Percentiles rank a stretch among this genome's conserved stretches.
These are phyloP conservation scores for Termitomyces titanicus DNA, from an alignment of 768 basidiomycete species.

Conservation along the genomic window DNA sequence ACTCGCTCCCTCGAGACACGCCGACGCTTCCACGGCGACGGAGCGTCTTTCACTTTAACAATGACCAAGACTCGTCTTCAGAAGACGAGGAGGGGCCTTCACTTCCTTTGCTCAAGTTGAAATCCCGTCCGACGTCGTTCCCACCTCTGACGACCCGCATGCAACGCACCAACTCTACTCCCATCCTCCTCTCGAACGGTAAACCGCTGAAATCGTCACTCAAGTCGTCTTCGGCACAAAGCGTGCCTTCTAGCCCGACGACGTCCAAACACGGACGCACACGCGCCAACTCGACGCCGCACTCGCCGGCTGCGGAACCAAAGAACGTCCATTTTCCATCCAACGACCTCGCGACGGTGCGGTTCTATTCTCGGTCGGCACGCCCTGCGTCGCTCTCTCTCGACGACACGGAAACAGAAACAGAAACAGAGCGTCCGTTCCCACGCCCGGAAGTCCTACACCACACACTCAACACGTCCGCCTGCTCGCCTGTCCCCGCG, in stretches of 20 bases:
- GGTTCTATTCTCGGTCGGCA: slow-evolving; percentile 62
- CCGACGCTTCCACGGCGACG: too few relatives aligned
- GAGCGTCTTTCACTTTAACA: slow-evolving; percentile 37
- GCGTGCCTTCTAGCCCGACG: slow-evolving; percentile 32
- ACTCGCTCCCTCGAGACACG: slow-evolving; percentile 26
- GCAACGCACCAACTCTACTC: slow-evolving; percentile 32
- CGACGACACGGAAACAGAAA: slow-evolving; percentile 35
- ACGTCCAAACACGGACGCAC: too few relatives aligned
- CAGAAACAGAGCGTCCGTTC: slow-evolving; percentile 31
- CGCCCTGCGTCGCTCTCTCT: slow-evolving; percentile 56
- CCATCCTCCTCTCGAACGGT: slow-evolving; percentile 64
- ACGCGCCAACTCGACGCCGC: slow-evolving; percentile 50
- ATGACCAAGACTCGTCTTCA: slow-evolving; percentile 23
- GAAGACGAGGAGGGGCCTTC: too few relatives aligned
- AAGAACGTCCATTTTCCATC: slow-evolving; percentile 79
- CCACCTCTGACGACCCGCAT: slow-evolving; percentile 19
- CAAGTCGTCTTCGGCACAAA: slow-evolving; percentile 57
- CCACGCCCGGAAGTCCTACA: too few relatives aligned
- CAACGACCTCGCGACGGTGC: slow-evolving; percentile 56
- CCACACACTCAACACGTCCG: slow-evolving; percentile 18
- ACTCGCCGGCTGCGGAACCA: slow-evolving; percentile 33
- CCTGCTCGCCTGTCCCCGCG: slow-evolving; percentile 25
- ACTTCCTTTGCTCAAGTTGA: slow-evolving; percentile 19
- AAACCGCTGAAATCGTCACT: slow-evolving; percentile 86
- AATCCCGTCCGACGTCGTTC: slow-evolving; percentile 19